These are phyloP conservation scores for Dissophora globulifera DNA, from an alignment of 192 early-diverging fungal species.

Conservation along the genomic window DNA sequence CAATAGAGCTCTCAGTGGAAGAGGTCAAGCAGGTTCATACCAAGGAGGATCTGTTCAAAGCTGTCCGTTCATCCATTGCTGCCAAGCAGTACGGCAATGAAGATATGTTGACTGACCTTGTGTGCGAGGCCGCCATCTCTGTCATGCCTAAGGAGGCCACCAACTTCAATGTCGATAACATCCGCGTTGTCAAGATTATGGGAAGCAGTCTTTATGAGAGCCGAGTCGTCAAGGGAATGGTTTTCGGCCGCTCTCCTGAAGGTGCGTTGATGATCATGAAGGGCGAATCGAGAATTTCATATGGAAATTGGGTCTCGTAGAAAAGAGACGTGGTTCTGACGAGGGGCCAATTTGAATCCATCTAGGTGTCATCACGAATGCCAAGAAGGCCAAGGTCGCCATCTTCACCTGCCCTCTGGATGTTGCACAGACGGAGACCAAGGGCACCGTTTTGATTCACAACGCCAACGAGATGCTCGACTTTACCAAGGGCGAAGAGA, in stretches of 20 bases:
- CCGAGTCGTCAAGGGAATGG: conserved; percentile 94
- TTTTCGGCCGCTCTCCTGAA: conserved; percentile 93
- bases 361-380: conserved; percentile 71
- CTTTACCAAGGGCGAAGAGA: conserved; percentile 96
- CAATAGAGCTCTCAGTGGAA: conserved; percentile 73
- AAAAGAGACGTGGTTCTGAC: too few relatives aligned
- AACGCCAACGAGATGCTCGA: conserved; percentile 96
- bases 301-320: too few relatives aligned
- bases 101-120: conserved; percentile 82
- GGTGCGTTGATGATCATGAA: conserved; percentile 64
- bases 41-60: conserved; percentile 75
- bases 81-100: conserved; percentile 98
- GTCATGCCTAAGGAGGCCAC: conserved; percentile 91
- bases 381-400: conserved; percentile 90
- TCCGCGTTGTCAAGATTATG: conserved; percentile 97
- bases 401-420: conserved; percentile 96
- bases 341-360: too few relatives aligned
- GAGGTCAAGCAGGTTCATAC: conserved; percentile 62
- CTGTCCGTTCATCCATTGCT: conserved; percentile 81
- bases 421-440: conserved; percentile 95
- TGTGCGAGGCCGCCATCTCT: conserved; percentile 84
- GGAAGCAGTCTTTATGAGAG: conserved; percentile 92
- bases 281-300: too few relatives aligned
- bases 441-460: conserved; percentile 98
- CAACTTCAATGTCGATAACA: conserved; percentile 94